Conservation (phyloP, 768 basidiomycete genomes). For the Kwoniella shandongensis region DNA sequence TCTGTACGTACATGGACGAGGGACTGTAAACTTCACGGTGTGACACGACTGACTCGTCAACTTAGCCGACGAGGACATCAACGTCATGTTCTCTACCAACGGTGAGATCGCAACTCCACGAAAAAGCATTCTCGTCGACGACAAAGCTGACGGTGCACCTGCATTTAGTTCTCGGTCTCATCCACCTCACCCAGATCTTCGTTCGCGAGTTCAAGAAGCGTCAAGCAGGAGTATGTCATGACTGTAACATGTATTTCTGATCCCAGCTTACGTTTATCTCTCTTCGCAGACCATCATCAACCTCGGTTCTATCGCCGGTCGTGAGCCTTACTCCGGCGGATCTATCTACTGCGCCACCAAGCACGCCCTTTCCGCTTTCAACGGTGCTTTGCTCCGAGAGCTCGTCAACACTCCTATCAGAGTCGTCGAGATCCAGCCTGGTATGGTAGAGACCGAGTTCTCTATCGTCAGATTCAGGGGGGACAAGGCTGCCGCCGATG, state of each 20-base stretch:
- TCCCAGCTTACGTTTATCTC: background rate
- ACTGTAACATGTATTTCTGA: background rate
- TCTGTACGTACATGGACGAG: conserved; percentile 10
- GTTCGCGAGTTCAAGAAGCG: conserved; percentile 49
- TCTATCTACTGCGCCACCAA: conserved; percentile 86
- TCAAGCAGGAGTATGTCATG: conserved; percentile 51
- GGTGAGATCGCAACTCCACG: conserved; percentile 14
- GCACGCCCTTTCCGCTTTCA: conserved; percentile 74
- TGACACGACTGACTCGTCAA: conserved; percentile 32
- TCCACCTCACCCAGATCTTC: conserved; percentile 51
- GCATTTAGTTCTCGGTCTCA: conserved; percentile 48
- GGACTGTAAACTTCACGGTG: background rate
- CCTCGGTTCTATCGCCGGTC: conserved; percentile 86
- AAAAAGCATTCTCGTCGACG: background rate
- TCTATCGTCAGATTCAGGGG: conserved; percentile 87
- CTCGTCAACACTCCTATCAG: conserved; percentile 89
- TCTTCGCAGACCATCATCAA: conserved; percentile 74
- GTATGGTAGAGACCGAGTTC: conserved; percentile 88
- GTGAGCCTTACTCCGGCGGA: conserved; percentile 80
- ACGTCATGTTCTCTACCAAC: conserved; percentile 74
- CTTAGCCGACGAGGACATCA: conserved; percentile 70
- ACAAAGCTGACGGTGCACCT: background rate
- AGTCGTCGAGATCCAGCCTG: conserved; percentile 92
- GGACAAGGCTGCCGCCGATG: conserved; percentile 74
- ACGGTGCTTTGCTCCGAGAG: conserved; percentile 74